These are phyloP conservation scores for Penicillium sp. DNA, from an alignment of 2,329 filamentous ascomycete genomes.

Conservation along the genomic window DNA sequence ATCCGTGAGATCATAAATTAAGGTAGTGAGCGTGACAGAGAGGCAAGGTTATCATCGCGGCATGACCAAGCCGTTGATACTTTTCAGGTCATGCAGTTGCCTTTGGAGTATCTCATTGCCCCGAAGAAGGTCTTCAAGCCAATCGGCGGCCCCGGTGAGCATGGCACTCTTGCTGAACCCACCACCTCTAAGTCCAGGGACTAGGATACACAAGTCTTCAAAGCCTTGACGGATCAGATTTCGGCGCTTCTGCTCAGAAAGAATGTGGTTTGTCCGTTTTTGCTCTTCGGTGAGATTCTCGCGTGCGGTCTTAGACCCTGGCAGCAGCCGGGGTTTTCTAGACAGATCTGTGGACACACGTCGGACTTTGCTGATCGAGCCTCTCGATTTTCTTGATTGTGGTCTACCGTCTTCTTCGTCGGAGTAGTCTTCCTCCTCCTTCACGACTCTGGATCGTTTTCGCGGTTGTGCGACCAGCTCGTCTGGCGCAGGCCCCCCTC, in stretches of 20 bases:
- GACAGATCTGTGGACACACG: constrained; percentile 38
- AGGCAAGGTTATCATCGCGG: constrained; percentile 30
- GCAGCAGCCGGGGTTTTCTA: constrained; percentile 36
- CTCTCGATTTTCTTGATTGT: constrained; percentile 54
- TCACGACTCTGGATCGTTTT: constrained; percentile 34
- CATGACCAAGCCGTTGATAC: constrained; percentile 39
- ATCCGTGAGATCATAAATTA: constrained; percentile 11
- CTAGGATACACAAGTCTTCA: constrained; percentile 73
- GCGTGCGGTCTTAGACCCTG: constrained; percentile 41
- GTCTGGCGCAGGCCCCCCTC: constrained; percentile 16
- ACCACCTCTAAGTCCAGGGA: constrained; percentile 72
- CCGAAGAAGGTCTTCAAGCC: constrained; percentile 70
- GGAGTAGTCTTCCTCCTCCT: constrained; percentile 43
- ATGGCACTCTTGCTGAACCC: constrained; percentile 83
- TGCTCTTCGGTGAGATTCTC: constrained; percentile 74
- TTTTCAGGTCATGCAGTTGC: constrained; percentile 55
- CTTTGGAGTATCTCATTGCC: constrained; percentile 65
- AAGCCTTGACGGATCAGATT: constrained; percentile 82
- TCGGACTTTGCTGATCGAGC: constrained; percentile 39
- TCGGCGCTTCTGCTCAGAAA: constrained; percentile 82
- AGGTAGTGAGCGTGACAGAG: constrained; percentile 25
- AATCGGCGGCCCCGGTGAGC: constrained; percentile 73
- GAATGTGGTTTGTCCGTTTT: constrained; percentile 83
- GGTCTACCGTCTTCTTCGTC: constrained; percentile 35
- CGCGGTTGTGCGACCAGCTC: constrained; percentile 29